These are phyloP conservation scores for Globisporangium radiosum DNA, from an alignment of 352 stramenopile species.

Conservation along the genomic window DNA sequence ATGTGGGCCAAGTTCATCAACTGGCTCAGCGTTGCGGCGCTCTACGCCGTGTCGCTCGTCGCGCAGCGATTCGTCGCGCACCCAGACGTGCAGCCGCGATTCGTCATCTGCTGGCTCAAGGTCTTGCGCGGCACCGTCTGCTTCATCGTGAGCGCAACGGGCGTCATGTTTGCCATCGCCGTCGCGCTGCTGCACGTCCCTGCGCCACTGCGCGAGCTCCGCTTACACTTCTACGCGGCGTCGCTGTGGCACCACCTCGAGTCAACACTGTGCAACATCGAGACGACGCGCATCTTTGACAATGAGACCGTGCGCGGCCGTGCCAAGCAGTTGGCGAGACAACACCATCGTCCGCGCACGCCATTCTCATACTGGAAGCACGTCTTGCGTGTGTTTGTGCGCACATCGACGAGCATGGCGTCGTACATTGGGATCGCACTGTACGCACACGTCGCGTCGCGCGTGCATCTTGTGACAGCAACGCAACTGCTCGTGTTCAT, in stretches of 20 bases:
- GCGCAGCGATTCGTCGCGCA: neutral
- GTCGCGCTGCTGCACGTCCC: neutral
- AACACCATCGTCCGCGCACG: neutral
- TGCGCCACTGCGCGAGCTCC: neutral
- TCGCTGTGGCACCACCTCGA: slow-evolving; percentile 1
- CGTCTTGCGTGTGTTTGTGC: neutral
- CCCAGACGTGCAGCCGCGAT: neutral
- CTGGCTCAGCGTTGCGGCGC: neutral
- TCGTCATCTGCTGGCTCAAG: slow-evolving; percentile 8
- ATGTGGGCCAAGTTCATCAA: slow-evolving; percentile 5
- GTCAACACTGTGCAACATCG: neutral
- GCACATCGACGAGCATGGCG: neutral
- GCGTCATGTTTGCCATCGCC: neutral
- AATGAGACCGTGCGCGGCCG: slow-evolving; percentile 1
- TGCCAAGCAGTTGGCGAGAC: neutral
- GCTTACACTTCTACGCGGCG: slow-evolving; percentile 1
- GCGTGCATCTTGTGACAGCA: neutral
- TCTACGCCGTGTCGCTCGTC: neutral
- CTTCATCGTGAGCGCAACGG: neutral
- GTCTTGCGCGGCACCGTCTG: neutral
- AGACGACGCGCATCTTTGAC: neutral
- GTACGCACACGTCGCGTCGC: slow-evolving; percentile 6
- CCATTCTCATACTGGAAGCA: slow-evolving; percentile 7
- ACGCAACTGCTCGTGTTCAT: slow-evolving; percentile 7
- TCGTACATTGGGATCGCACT: slow-evolving; percentile 1